Evolutionary conservation across 306 rosid species (phyloP), one percentile per base, ranked within the genome.

Genomic region (Castanospermum australe): DNA sequence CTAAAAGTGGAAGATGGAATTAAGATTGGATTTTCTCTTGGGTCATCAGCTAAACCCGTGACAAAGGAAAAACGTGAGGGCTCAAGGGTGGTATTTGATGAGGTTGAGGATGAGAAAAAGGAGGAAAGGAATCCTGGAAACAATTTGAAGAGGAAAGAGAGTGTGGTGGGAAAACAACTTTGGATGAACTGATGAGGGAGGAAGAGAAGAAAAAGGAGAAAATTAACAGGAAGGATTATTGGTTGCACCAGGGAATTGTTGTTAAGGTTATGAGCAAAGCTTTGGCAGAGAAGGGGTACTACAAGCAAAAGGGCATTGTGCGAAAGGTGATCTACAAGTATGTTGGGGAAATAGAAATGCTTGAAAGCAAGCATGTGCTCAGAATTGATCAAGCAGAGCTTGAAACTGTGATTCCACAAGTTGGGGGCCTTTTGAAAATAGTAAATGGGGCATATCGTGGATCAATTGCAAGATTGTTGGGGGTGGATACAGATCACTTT

Each of bases 361-460:
- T 92, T 5, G 95, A 92, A 6, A 90, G 81, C 56, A 94, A 88
- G 82, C 97, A 94, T 67, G 97, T 94, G 62, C 90, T 94, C 62
- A 89, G 97, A 86, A 92, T 94, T 69, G 99, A 92, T 75, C 97
- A 94, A 67, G 82, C 70, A 56, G 97, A 92, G 86, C 93, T 94
- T 25, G 97, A 92, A 82, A 91, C 97, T 2, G 99, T 94, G 83
- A 94, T 94, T 75, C 99, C 97, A 0, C 95, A 87, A 70, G 88
- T 92, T 81, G 97, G 99, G 52, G 87, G 95, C 9, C 88, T 89
- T 22, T 93, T 95, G n/a, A 91, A 86, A 88, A 86, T 95, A 47
- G 95, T 92, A 24, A 95, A 95, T 17, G 99, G 99, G 3, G 97
- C 99, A 0, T 95, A 95, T 66, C 88, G 97, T 4, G 94, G 99